Base-by-base conservation (phyloP, 192 early-diverging fungal species). In the Radiomyces spectabilis region DNA sequence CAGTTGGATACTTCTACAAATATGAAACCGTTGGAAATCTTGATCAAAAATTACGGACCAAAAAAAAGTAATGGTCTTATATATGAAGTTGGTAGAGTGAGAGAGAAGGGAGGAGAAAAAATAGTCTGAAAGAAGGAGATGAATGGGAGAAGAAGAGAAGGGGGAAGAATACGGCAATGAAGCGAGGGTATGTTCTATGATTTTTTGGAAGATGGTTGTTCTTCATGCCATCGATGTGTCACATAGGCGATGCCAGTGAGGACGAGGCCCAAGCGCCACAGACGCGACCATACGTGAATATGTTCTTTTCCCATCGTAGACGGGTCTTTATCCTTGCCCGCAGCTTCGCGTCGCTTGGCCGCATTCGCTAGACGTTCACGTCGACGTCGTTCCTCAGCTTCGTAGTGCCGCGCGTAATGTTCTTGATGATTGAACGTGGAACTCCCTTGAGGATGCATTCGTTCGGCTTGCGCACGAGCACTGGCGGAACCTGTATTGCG, bases 401-500 rank as follows among this genome's bases (percentile, higher is more conserved):
- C 53, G 22, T 70, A 70, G 32, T 70, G 68, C 1, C 34, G 50
- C 19, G 49, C 44, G 55, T 34, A 60, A 31, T 64, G 57, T 19
- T 55, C 45, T 1, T 51, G 40, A 21, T 55, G 41, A 39, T 65
- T 56, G 41, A 56, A 70, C n/a, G n/a, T n/a, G n/a, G n/a, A n/a
- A n/a, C n/a, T n/a, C n/a, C n/a, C n/a, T 16, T 42, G 30, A 15
- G 18, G 29, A 3, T 25, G 25, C 10, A 30, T 26, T 3, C 41
- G 24, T 37, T 59, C 54, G 13, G 59, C 67, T 29, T 69, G 55
- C n/a, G 57, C 53, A 18, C 47, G 56, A 13, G 68, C 68, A 43
- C 68, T 70, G 5, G 51, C 38, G 25, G 61, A 63, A 6, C 57
- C 61, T 18, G 61, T 59, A 27, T 43, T 30, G n/a, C 38, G 33